Conservation (phyloP, 2,329 filamentous ascomycete genomes). For the Orbilia brochopaga region DNA sequence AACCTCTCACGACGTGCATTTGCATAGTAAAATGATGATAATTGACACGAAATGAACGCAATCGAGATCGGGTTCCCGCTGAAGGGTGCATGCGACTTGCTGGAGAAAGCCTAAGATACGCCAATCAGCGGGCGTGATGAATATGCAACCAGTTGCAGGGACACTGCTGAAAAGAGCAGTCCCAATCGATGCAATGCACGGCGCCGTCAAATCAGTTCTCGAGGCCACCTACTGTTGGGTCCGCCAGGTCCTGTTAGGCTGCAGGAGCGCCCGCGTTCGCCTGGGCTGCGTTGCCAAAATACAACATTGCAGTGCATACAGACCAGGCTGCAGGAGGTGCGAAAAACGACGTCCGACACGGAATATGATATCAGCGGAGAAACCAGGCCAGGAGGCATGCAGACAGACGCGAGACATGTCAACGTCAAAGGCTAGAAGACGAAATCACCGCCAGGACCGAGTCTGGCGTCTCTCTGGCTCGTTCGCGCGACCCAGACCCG, state of each 20-base stretch:
- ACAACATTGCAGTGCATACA: conserved; percentile 39
- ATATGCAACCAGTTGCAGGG: conserved; percentile 13
- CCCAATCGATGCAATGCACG: conserved; percentile 20
- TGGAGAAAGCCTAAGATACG: conserved; percentile 5
- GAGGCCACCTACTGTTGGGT: conserved; percentile 13
- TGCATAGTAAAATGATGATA: conserved; percentile 20
- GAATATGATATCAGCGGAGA: conserved; percentile 34
- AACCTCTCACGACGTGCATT: conserved; percentile 48
- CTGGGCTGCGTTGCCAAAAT: conserved; percentile 46
- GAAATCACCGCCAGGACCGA: neutral
- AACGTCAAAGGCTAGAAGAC: neutral
- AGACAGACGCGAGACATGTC: neutral
- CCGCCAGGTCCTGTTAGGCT: conserved; percentile 26
- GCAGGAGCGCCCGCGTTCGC: conserved; percentile 32
- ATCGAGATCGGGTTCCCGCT: conserved; percentile 31
- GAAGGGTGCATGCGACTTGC: conserved; percentile 13
- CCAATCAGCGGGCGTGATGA: conserved; percentile 23
- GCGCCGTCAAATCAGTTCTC: neutral
- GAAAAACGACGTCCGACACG: neutral
- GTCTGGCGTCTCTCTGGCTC: neutral
- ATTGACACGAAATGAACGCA: conserved; percentile 18
- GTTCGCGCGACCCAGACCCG: neutral
- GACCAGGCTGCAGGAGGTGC: conserved; percentile 6
- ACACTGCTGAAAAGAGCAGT: conserved; percentile 20
- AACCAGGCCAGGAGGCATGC: neutral